phyloP scores from a whole-genome alignment of 2,329 filamentous ascomycete species.

The Tolypocladium guangdongense region DNA sequence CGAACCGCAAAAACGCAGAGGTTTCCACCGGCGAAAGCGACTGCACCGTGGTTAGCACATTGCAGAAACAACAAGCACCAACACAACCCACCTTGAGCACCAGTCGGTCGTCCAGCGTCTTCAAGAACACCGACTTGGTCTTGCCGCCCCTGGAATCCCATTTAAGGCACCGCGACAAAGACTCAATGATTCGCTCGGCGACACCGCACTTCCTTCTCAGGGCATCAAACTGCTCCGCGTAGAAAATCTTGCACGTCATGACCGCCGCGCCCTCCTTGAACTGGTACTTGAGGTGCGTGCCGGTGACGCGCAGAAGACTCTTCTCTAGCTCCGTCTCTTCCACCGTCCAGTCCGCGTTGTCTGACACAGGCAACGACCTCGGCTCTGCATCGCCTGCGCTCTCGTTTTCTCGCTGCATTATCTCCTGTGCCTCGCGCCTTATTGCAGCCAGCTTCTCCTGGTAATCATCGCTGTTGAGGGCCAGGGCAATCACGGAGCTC shows the following conservation, averaged over 20 bases:
- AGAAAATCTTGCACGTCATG: constrained; percentile 98
- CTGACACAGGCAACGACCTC: constrained; percentile 20
- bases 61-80: neutral
- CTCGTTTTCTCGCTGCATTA: constrained; percentile 26
- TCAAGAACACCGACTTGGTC: constrained; percentile 93
- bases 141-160: constrained; percentile 98
- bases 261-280: constrained; percentile 89
- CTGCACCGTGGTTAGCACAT: constrained; percentile 29
- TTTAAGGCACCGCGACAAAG: constrained; percentile 86
- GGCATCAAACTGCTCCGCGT: constrained; percentile 95
- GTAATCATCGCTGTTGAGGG: constrained; percentile 81
- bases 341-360: constrained; percentile 26
- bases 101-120: constrained; percentile 88
- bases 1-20: constrained; percentile 87
- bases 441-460: constrained; percentile 64
- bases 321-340: constrained; percentile 71
- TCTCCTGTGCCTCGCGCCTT: constrained; percentile 37
- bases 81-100: constrained; percentile 56
- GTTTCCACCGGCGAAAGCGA: constrained; percentile 86
- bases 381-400: constrained; percentile 15
- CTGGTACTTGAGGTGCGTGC: constrained; percentile 91
- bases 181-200: constrained; percentile 88
- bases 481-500: constrained; percentile 89
- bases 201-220: constrained; percentile 87
- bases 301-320: constrained; percentile 71